Conservation (phyloP, 495 filamentous ascomycete species). For the Schizothecium vesticola region DNA sequence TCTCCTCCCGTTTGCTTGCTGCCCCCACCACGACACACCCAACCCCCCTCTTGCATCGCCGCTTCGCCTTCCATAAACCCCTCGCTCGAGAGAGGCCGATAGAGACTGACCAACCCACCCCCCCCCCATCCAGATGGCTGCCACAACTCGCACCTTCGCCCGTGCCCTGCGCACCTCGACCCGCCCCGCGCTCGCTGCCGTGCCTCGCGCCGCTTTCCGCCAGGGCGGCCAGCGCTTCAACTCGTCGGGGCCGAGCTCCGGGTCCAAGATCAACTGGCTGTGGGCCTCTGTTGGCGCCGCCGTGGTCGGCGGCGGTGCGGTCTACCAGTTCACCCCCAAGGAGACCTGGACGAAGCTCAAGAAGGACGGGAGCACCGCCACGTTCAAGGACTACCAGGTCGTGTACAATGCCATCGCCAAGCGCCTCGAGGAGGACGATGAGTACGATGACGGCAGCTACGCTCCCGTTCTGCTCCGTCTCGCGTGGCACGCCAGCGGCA, state of each 20-base stretch:
- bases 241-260: constrained; percentile 59
- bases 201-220: constrained; percentile 57
- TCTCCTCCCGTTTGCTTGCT: background rate
- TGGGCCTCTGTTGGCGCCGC: constrained; percentile 43
- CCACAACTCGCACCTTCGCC: constrained; percentile 46
- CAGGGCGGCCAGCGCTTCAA: constrained; percentile 67
- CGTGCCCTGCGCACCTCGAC: constrained; percentile 55
- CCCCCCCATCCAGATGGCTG: constrained; percentile 37
- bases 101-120: background rate
- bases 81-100: background rate
- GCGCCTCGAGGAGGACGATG: constrained; percentile 76
- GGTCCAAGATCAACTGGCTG: constrained; percentile 32
- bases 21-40: background rate
- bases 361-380: constrained; percentile 56
- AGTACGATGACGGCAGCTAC: constrained; percentile 96
- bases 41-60: background rate
- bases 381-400: constrained; percentile 86
- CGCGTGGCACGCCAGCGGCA: constrained; percentile 83
- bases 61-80: background rate
- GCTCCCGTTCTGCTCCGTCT: constrained; percentile 83
- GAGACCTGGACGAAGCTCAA: constrained; percentile 43
- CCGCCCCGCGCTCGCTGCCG: constrained; percentile 42
- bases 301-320: constrained; percentile 59
- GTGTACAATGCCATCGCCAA: constrained; percentile 86
- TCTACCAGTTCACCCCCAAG: constrained; percentile 56